Conservation (phyloP, 139 green algal species). For the Picochlorum sp. region DNA sequence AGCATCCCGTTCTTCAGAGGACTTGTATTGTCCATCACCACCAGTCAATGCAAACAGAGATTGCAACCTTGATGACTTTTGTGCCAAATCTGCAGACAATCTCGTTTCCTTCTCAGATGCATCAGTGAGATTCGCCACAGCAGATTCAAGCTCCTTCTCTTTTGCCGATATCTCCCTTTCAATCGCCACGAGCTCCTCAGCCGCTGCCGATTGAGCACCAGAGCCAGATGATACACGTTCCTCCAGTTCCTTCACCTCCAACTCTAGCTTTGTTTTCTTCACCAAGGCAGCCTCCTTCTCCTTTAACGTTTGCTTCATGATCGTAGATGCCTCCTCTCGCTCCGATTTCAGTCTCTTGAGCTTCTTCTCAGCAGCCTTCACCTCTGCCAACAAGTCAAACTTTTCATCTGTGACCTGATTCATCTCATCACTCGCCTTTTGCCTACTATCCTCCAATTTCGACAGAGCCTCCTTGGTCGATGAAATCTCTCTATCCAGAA, state of each 20-base stretch:
- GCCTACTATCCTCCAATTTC: constrained; percentile 39
- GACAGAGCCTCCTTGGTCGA: constrained; percentile 46
- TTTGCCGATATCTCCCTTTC: constrained; percentile 32
- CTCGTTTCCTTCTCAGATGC: constrained; percentile 21
- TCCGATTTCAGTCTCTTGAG: constrained; percentile 24
- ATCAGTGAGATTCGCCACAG: constrained; percentile 22
- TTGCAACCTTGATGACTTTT: constrained; percentile 25
- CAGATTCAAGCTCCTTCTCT: constrained; percentile 27
- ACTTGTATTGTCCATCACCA: constrained; percentile 47
- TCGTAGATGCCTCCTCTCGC: constrained; percentile 13
- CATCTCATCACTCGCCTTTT: constrained; percentile 21
- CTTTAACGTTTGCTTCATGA: constrained; percentile 8
- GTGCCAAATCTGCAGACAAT: constrained; percentile 15
- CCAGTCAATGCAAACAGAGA: constrained; percentile 72
- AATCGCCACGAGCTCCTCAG: constrained; percentile 23
- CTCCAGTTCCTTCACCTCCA: constrained; percentile 69
- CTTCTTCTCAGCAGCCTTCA: constrained; percentile 50
- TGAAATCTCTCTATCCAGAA: constrained; percentile 80
- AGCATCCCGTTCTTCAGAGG: constrained; percentile 60
- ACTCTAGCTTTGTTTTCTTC: constrained; percentile 39
- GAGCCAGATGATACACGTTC: constrained; percentile 14
- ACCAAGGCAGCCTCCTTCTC: constrained; percentile 36
- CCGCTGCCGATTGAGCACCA: constrained; percentile 6
- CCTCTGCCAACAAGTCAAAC: constrained; percentile 11
- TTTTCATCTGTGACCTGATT: constrained; percentile 24